Base-by-base conservation (phyloP, 2,329 filamentous ascomycete species). In the Fusarium palustre region DNA sequence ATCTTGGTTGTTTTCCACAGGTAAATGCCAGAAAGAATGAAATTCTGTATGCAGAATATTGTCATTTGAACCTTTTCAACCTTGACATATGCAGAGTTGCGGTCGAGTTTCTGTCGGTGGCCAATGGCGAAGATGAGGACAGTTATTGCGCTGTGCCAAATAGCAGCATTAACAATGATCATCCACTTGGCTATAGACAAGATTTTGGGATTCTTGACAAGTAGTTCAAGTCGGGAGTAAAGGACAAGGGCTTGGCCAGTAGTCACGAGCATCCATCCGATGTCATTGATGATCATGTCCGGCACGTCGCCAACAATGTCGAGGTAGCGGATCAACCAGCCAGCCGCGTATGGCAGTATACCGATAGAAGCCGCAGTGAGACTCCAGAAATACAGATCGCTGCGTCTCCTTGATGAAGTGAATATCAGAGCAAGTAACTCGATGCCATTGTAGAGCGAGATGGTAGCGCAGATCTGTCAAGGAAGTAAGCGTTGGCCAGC, bases 211-310 rank as follows among this genome's bases (percentile, higher is more conserved):
- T 41, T 68, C 25, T 60, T 54, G 13, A 70, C 22, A 15, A 70
- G 36, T 5, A 70, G 46, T 41, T 57, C 59, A 24, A 70, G 64
- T 38, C 67, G 67, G 33, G 67, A 70, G 50, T 70, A 70, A 6
- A 70, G 45, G 56, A 70, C 67, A 30, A 70, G 39, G 24, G 67
- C 54, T 36, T 70, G 67, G 15, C 63, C 65, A n/a, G 67, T 70
- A 24, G 65, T 65, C 42, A 70, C 18, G 18, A 70, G 67, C 11
- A 68, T 57, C 67, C 67, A 70, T 30, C 67, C 67, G 13, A 70
- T 50, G 30, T 68, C 55, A 33, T 50, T 56, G 25, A 70, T 60
- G 31, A 64, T 24, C 34, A 61, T 50, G 15, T 47, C 41, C 24
- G 55, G 50, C 20, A 62, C 20, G 12, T 70, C 42, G 18, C 55